Conservation (phyloP, 2,329 filamentous ascomycete genomes). For the Penicillium sp. region DNA sequence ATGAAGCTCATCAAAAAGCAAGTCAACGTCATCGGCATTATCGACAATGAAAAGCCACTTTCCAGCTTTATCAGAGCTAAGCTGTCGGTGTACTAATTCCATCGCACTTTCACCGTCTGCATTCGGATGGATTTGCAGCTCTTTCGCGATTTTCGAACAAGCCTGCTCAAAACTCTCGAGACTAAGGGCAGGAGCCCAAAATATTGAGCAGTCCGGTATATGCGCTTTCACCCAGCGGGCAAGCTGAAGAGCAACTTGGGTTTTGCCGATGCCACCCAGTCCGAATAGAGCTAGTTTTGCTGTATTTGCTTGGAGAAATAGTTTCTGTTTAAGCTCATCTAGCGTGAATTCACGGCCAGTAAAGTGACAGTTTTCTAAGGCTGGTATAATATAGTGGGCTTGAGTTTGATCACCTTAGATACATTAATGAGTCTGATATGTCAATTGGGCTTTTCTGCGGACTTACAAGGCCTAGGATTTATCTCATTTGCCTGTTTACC, state of each 20-base stretch:
- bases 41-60: slow-evolving; percentile 5
- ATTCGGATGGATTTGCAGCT: background rate
- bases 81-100: background rate
- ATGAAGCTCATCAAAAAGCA: slow-evolving; percentile 2
- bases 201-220: slow-evolving; percentile 13
- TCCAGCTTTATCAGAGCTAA: slow-evolving; percentile 2
- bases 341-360: background rate
- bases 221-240: slow-evolving; percentile 10
- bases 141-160: slow-evolving; percentile 4
- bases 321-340: background rate
- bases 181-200: slow-evolving; percentile 17
- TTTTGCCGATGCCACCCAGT: slow-evolving; percentile 29
- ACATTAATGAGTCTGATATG: background rate
- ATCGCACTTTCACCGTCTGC: background rate
- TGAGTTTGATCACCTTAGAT: background rate
- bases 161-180: slow-evolving; percentile 12
- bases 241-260: slow-evolving; percentile 23
- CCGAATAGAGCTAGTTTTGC: slow-evolving; percentile 12
- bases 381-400: background rate
- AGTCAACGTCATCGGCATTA: slow-evolving; percentile 1
- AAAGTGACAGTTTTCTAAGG: background rate
- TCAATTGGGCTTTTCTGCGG: background rate
- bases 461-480: slow-evolving; percentile 1
- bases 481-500: background rate
- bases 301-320: background rate